Base-by-base conservation (phyloP, 2,329 filamentous ascomycete species). In the Orbilia blumenaviensis region DNA sequence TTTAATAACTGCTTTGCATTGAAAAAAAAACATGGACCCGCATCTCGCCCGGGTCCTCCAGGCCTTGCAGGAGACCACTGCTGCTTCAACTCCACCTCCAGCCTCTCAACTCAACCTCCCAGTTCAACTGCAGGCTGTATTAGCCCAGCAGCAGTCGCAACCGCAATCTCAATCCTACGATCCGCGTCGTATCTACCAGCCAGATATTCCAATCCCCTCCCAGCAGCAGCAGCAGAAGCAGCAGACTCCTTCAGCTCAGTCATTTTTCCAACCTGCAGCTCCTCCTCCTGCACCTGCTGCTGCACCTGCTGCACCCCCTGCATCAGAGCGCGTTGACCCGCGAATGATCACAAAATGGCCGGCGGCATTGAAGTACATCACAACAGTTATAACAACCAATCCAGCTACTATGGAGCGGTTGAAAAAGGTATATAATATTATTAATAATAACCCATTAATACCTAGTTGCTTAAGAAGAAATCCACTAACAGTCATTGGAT, bases 361-460 rank as follows among this genome's bases (percentile, higher is more conserved):
- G 18, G 72, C 78, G 3, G 79, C 79, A n/a, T 60, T 78, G 56
- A 80, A 77, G 64, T 78, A 79, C 60, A 77, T 80, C 10, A 80
- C 79, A 50, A 64, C 69, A 8, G 77, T 74, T 32, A 44, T 79
- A 3, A 76, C 46, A n/a, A 72, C 68, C n/a, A 76, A 78, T 34
- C 67, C 67, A 23, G 68, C 41, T 3, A 60, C 77, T 3, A 78
- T 78, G 78, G 69, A 75, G 12, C 56, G 75, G 42, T 32, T 79
- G 16, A 78, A 78, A 41, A 79, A 78, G 74, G 78, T 78, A 66
- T 23, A 10, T 54, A 23, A 18, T 21, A 14, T 18, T 38, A 36
- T n/a, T 38, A 21, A 16, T 29, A 2, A 16, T n/a, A 44, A 5
- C 12, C 18, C 8, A 46, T 10, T 34, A 5, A 14, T 54, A 44